Conservation (phyloP, 192 early-diverging fungal species). For the Coemansia sp. region DNA sequence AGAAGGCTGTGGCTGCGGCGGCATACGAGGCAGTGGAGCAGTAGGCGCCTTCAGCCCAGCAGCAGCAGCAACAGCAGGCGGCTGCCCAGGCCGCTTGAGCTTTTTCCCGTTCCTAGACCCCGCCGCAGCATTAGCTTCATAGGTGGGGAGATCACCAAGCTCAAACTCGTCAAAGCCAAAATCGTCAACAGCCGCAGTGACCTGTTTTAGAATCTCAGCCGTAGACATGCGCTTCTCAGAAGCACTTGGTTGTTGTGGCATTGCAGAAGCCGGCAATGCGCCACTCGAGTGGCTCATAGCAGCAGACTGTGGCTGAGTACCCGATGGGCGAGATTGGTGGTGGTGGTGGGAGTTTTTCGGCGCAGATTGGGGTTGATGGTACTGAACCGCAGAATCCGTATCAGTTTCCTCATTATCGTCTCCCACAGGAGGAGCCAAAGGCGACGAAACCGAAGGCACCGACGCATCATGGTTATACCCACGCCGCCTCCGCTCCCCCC, state of each 20-base stretch:
- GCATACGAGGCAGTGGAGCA: not conserved
- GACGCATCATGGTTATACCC: conserved; percentile 8
- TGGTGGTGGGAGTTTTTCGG: conserved; percentile 8
- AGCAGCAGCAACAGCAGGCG: not conserved
- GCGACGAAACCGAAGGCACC: conserved; percentile 33
- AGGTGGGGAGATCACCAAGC: conserved; percentile 20
- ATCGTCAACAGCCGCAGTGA: conserved; percentile 45
- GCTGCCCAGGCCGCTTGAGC: not conserved
- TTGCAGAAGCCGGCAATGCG: not conserved
- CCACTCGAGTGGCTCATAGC: not conserved
- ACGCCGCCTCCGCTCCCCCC: conserved; percentile 15
- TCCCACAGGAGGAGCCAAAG: conserved; percentile 18
- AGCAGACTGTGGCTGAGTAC: not conserved
- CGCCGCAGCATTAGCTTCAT: conserved; percentile 7
- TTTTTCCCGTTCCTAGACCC: not conserved
- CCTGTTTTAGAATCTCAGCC: conserved; percentile 49
- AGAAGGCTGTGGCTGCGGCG: not conserved
- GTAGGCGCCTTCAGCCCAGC: not conserved
- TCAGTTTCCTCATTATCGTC: not conserved
- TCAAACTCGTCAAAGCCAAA: conserved; percentile 48
- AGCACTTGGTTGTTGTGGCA: not conserved
- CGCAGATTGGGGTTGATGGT: not conserved
- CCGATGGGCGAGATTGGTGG: not conserved
- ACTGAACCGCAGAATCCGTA: not conserved
- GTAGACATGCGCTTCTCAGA: conserved; percentile 39